A percentile compares a stretch with the other conserved stretches of the same genome.
phyloP scores from a whole-genome alignment of 441 rosid genomes.

The Gossypium schwendimanii region DNA sequence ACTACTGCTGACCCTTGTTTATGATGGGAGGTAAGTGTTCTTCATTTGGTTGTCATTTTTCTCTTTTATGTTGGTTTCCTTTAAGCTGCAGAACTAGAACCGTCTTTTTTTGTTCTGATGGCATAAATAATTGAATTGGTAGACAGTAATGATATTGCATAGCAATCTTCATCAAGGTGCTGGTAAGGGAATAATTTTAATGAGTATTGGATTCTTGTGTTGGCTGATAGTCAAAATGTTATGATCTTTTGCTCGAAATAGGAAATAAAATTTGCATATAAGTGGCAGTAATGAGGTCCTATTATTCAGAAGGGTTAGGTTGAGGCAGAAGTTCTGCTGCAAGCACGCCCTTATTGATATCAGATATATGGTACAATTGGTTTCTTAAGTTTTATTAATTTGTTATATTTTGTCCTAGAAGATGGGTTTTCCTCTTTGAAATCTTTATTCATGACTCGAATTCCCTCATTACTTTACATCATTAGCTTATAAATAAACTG shows the following conservation, averaged over 20 bases:
- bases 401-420: background rate
- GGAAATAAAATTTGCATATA: background rate
- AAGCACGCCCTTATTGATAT: background rate
- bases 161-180: background rate
- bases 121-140: background rate
- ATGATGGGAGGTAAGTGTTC: slow-evolving; percentile 79
- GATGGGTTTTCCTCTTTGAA: background rate
- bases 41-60: slow-evolving; percentile 11
- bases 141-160: background rate
- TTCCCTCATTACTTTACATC: background rate
- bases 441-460: background rate
- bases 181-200: background rate
- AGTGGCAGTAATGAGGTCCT: background rate
- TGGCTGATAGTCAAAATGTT: slow-evolving; percentile 3
- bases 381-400: background rate
- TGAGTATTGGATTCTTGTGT: background rate
- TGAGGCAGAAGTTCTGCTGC: background rate
- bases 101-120: slow-evolving; percentile 6
- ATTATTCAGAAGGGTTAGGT: background rate
- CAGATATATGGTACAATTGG: background rate
- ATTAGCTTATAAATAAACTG: background rate
- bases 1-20: slow-evolving; percentile 77
- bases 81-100: background rate
- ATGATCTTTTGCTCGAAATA: background rate
- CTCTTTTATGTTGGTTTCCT: slow-evolving; percentile 6